Evolutionary conservation across 2,329 filamentous ascomycete species (phyloP).

Genomic region (Penicillium freii): DNA sequence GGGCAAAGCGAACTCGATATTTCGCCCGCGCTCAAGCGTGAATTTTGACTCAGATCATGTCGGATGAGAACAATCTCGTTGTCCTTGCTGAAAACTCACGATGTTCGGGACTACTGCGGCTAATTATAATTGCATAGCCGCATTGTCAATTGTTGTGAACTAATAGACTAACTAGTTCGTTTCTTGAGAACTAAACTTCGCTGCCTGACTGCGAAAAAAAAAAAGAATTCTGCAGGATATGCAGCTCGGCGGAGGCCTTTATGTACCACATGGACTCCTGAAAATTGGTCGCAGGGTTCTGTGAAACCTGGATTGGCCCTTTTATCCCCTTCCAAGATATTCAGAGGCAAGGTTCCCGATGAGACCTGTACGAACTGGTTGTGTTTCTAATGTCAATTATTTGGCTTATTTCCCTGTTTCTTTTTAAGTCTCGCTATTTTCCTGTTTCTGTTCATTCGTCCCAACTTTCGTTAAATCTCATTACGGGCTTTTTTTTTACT

Average conservation of each 20-base stretch:
- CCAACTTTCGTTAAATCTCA: conserved; percentile 1
- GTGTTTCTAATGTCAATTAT: conserved; percentile 17
- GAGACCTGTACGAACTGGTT: conserved; percentile 25
- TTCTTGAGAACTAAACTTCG: background rate
- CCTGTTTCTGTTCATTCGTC: background rate
- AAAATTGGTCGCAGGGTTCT: background rate
- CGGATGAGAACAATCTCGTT: background rate
- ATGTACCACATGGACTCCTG: conserved; percentile 8
- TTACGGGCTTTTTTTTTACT: background rate
- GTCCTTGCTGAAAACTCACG: background rate
- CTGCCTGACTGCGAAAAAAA: background rate
- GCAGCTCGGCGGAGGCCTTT: background rate
- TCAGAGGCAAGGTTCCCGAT: conserved; percentile 22
- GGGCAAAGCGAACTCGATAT: background rate
- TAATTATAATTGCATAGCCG: background rate
- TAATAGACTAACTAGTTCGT: background rate
- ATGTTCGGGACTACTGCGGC: background rate
- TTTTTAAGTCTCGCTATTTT: background rate
- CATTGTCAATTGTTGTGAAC: background rate
- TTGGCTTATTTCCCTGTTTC: conserved; percentile 7
- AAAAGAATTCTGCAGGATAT: background rate
- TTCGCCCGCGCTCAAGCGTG: background rate
- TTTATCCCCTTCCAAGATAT: conserved; percentile 5
- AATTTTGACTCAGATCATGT: background rate
- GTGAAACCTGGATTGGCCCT: conserved; percentile 7